Percentiles rank a stretch among this genome's conserved stretches.
Conservation (phyloP, 495 filamentous ascomycete species). For the Neurospora sp. region DNA sequence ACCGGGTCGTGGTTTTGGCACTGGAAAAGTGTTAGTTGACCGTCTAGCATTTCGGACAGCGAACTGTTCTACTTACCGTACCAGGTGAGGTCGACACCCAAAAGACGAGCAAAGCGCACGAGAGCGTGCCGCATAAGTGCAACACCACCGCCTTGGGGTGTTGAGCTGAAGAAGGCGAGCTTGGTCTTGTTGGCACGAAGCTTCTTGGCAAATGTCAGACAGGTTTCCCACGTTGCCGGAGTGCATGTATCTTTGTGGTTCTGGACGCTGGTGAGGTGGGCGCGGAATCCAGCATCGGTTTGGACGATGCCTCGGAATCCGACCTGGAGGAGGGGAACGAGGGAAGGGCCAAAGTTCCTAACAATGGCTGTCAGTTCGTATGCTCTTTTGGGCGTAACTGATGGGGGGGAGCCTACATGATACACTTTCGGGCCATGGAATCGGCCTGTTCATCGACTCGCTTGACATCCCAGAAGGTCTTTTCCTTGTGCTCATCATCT, state of each 20-base stretch:
- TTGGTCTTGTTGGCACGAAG: conserved; percentile 58
- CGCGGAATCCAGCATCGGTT: conserved; percentile 57
- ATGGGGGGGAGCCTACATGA: conserved; percentile 37
- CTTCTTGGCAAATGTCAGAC: conserved; percentile 55
- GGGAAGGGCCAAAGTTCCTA: conserved; percentile 68
- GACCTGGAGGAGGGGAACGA: conserved; percentile 63
- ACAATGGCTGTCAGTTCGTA: background rate
- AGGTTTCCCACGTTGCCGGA: conserved; percentile 54
- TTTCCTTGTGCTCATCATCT: conserved; percentile 34
- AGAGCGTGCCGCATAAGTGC: conserved; percentile 83
- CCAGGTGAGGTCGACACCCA: conserved; percentile 68
- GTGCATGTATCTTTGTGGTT: conserved; percentile 57
- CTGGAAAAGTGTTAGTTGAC: conserved; percentile 23
- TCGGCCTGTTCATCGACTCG: conserved; percentile 76
- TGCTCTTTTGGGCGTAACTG: background rate
- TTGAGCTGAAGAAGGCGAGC: conserved; percentile 78
- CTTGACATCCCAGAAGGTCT: conserved; percentile 42
- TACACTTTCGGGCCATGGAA: conserved; percentile 73
- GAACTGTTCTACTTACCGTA: conserved; percentile 37
- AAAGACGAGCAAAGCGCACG: conserved; percentile 55
- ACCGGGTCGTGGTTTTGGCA: conserved; percentile 74
- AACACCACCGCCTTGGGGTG: conserved; percentile 81
- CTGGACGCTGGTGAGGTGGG: conserved; percentile 47
- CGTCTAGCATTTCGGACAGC: conserved; percentile 32
- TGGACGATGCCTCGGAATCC: conserved; percentile 65